Conservation (phyloP, 1,284 basidiomycete species). For the Melampsora abietis-canadensis region DNA sequence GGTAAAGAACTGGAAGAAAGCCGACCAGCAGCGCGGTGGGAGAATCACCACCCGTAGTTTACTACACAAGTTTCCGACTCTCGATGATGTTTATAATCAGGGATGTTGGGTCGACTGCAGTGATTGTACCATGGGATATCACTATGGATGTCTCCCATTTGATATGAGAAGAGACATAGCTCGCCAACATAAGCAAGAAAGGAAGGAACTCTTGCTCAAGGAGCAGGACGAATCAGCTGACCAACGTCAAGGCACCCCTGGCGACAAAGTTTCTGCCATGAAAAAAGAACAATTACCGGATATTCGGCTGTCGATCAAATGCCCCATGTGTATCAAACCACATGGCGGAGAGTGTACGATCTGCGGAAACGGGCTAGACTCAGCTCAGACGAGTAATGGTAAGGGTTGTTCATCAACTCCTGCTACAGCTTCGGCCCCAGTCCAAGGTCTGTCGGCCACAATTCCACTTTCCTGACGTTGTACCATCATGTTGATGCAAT, state of each 20-base stretch:
- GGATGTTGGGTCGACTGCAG: slow-evolving; percentile 42
- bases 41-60: slow-evolving; percentile 26
- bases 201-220: slow-evolving; percentile 8
- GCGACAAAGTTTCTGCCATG: slow-evolving; percentile 2
- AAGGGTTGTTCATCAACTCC: not conserved
- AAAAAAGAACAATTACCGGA: slow-evolving; percentile 42
- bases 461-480: not conserved
- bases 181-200: slow-evolving; percentile 28
- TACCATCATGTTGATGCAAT: not conserved
- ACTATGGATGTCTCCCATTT: slow-evolving; percentile 40
- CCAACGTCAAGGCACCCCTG: not conserved
- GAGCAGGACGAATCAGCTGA: not conserved
- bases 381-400: not conserved
- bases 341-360: slow-evolving; percentile 29
- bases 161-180: slow-evolving; percentile 41
- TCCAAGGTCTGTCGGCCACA: not conserved
- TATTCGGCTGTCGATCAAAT: slow-evolving; percentile 38
- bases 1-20: slow-evolving; percentile 18
- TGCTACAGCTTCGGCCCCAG: not conserved
- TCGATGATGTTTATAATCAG: slow-evolving; percentile 40
- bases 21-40: slow-evolving; percentile 22
- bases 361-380: slow-evolving; percentile 6
- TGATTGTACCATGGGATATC: slow-evolving; percentile 34
- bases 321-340: slow-evolving; percentile 34
- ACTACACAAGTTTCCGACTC: slow-evolving; percentile 24